Conservation (phyloP, 1,284 basidiomycete species). For the Rhodotorula sp. region DNA sequence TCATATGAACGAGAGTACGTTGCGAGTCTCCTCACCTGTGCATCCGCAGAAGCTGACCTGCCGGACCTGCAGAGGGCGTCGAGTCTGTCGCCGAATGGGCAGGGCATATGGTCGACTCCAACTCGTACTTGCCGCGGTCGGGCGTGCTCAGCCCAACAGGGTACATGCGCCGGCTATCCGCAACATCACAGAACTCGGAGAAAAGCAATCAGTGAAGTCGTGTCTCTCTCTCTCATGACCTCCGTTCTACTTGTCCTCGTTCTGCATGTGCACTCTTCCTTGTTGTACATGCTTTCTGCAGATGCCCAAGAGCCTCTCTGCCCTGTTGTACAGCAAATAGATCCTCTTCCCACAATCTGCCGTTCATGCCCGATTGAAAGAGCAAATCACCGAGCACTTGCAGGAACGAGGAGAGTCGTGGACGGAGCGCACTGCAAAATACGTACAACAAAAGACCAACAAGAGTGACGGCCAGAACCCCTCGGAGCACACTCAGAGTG, state of each 20-base stretch:
- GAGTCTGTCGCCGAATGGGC: neutral
- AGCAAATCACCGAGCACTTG: too few relatives aligned
- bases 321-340: too few relatives aligned
- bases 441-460: too few relatives aligned
- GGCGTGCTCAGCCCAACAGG: neutral
- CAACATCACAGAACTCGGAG: neutral
- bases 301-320: too few relatives aligned
- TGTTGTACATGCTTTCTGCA: too few relatives aligned
- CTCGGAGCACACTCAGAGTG: neutral
- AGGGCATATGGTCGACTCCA: neutral
- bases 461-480: too few relatives aligned
- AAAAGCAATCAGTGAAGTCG: neutral
- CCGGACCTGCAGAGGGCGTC: neutral
- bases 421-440: too few relatives aligned
- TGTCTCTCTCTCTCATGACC: neutral
- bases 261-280: too few relatives aligned
- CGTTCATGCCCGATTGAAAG: too few relatives aligned
- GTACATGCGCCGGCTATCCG: neutral
- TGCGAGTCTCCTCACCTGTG: neutral
- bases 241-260: too few relatives aligned
- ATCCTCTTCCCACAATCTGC: too few relatives aligned
- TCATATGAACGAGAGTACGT: conserved; percentile 1
- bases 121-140: neutral
- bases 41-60: neutral
- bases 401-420: too few relatives aligned